Evolutionary conservation across 2,329 filamentous ascomycete genomes (phyloP).

Genomic region (Xylaria sp.): DNA sequence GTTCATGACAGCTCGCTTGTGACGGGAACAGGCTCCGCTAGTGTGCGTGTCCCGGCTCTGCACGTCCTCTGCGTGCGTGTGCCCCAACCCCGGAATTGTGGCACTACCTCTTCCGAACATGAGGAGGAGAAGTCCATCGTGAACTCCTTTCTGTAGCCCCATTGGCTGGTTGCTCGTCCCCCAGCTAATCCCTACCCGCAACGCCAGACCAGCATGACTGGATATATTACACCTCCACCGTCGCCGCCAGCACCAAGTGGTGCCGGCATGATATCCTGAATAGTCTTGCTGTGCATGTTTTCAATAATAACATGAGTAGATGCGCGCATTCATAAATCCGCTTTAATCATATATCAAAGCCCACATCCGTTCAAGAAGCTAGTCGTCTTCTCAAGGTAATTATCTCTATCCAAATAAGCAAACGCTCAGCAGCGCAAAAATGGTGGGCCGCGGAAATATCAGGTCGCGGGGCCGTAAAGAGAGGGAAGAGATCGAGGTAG

Average conservation of each 20-base stretch:
- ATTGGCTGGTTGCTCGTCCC: conserved; percentile 17
- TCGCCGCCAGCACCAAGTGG: conserved; percentile 12
- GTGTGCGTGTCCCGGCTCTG: conserved; percentile 35
- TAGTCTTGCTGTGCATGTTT: conserved; percentile 5
- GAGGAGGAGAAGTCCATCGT: conserved; percentile 33
- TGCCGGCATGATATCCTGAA: conserved; percentile 12
- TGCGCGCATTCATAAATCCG: conserved; percentile 13
- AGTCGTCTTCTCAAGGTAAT: neutral
- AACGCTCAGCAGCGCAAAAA: conserved; percentile 11
- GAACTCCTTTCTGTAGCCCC: conserved; percentile 1
- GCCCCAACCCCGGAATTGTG: conserved; percentile 27
- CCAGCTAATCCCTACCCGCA: conserved; percentile 26
- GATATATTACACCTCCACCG: conserved; percentile 33
- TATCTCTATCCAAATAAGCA: neutral
- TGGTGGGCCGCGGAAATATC: conserved; percentile 29
- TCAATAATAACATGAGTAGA: conserved; percentile 15
- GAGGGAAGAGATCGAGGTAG: conserved; percentile 35
- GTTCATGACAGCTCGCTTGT: conserved; percentile 28
- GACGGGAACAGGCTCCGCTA: conserved; percentile 36
- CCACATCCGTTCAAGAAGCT: neutral
- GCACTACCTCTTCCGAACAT: conserved; percentile 37
- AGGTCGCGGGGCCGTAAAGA: conserved; percentile 29
- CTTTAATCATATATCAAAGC: conserved; percentile 11
- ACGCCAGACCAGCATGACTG: conserved; percentile 34
- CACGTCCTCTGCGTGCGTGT: conserved; percentile 13